phyloP scores from a whole-genome alignment of 148 eudicot genomes.

The Rhododendron vialii region DNA sequence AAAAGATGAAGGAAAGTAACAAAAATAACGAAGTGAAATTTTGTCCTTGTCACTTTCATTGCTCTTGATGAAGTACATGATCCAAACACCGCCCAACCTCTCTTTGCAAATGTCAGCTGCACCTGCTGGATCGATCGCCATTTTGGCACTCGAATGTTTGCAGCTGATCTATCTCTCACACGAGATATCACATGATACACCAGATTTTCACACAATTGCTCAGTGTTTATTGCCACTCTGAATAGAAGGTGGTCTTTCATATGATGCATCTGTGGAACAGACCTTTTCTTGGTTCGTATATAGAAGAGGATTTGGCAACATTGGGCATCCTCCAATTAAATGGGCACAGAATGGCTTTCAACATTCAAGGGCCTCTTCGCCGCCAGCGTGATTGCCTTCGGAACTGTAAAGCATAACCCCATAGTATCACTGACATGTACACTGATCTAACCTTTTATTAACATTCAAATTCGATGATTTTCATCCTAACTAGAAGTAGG shows the following conservation, averaged over 20 bases:
- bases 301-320: neutral
- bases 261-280: neutral
- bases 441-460: slow-evolving; percentile 23
- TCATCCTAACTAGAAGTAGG: slow-evolving; percentile 22
- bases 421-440: slow-evolving; percentile 20
- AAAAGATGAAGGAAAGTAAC: neutral
- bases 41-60: neutral
- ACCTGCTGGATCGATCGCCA: slow-evolving; percentile 11
- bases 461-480: slow-evolving; percentile 27
- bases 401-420: slow-evolving; percentile 14
- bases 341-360: slow-evolving; percentile 2
- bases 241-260: slow-evolving; percentile 1
- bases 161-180: slow-evolving; percentile 9
- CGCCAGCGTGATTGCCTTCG: neutral
- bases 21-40: neutral
- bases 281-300: neutral
- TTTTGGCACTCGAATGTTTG: slow-evolving; percentile 2
- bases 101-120: slow-evolving; percentile 19
- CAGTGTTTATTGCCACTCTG: neutral
- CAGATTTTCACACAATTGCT: neutral
- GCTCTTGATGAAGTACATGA: neutral
- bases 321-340: neutral
- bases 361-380: neutral
- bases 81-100: neutral
- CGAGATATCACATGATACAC: slow-evolving; percentile 5